Evolutionary conservation across 495 filamentous ascomycete species (phyloP).

Genomic region (Penicillium canescens): DNA sequence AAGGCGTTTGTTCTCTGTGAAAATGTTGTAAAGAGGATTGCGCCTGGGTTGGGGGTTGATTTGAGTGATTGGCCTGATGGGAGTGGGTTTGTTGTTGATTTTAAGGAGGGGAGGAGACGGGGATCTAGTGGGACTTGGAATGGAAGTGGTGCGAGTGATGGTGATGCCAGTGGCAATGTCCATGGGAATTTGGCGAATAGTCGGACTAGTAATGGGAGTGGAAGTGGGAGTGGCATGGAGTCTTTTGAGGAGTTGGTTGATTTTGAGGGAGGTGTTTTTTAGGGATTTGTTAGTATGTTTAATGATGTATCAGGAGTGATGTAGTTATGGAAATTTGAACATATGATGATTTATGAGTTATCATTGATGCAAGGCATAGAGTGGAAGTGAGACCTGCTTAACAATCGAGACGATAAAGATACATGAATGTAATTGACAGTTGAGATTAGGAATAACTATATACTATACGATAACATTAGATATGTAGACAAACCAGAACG

Average conservation of each 20-base stretch:
- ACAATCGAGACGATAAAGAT: neutral
- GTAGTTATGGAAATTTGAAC: neutral
- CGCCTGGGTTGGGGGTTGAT: conserved; percentile 28
- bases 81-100: neutral
- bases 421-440: neutral
- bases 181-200: neutral
- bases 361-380: no score
- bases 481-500: neutral
- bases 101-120: neutral
- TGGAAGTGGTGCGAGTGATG: neutral
- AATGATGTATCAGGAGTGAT: neutral
- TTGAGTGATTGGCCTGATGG: conserved; percentile 30
- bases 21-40: conserved; percentile 28
- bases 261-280: conserved; percentile 13
- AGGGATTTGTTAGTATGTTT: neutral
- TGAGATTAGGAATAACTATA: conserved; percentile 8
- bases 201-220: neutral
- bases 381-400: neutral
- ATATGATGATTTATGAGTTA: neutral
- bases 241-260: conserved; percentile 20
- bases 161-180: neutral
- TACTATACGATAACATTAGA: conserved; percentile 10
- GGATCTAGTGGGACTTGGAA: neutral
- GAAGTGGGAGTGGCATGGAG: conserved; percentile 8
- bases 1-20: conserved; percentile 51